Percentiles rank a stretch among this genome's conserved stretches.
These are phyloP conservation scores for Miscanthus lutarioriparius DNA, from an alignment of 176 grass and related monocot genomes.

Conservation along the genomic window DNA sequence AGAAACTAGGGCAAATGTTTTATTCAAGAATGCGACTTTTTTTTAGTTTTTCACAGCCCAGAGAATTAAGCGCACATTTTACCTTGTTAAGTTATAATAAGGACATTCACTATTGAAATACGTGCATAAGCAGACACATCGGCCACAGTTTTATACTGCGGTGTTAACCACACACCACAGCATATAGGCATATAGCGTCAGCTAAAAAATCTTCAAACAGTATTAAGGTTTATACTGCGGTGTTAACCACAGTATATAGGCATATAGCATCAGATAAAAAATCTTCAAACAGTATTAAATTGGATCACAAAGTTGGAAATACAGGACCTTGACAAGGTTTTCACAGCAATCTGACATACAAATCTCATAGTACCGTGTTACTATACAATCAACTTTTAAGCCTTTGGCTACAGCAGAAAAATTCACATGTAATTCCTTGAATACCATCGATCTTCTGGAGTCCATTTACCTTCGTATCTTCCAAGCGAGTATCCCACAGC, in stretches of 20 bases:
- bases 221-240: not conserved
- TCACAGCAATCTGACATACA: not conserved
- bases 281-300: not conserved
- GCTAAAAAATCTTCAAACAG: not conserved
- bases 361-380: not conserved
- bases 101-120: not conserved
- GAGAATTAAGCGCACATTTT: not conserved
- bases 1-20: not conserved
- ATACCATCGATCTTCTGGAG: constrained; percentile 59
- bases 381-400: not conserved
- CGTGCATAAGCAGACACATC: not conserved
- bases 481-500: constrained; percentile 62
- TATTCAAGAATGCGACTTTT: not conserved
- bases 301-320: not conserved
- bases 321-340: not conserved
- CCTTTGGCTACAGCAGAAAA: not conserved
- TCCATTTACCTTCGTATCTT: constrained; percentile 73
- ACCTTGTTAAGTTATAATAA: not conserved
- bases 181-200: no score
- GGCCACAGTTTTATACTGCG: not conserved
- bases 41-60: not conserved
- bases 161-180: not conserved
- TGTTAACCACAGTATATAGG: not conserved
- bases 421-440: constrained; percentile 61
- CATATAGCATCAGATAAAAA: no score